Evolutionary conservation across 371 early-diverging fungal species (phyloP).

Genomic region (Blakeslea trispora): DNA sequence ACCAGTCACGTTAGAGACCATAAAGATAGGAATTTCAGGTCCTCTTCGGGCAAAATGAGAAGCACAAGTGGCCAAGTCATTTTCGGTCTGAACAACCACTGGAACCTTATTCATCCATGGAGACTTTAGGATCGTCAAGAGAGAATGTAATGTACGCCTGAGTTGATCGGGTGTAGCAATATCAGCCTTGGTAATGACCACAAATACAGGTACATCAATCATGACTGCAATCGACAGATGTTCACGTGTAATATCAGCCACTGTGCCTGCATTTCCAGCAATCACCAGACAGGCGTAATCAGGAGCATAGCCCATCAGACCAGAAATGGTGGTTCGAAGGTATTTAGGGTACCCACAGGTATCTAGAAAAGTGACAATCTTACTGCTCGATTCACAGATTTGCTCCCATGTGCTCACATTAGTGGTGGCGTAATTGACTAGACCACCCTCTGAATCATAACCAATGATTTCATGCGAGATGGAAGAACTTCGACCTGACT

Average conservation of each 20-base stretch:
- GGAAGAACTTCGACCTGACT: slow-evolving; percentile 87
- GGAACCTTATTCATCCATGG: slow-evolving; percentile 82
- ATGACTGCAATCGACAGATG: slow-evolving; percentile 85
- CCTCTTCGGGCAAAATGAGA: slow-evolving; percentile 57
- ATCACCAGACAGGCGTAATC: slow-evolving; percentile 89
- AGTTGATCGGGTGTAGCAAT: slow-evolving; percentile 83
- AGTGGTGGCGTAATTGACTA: slow-evolving; percentile 62
- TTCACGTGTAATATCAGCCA: slow-evolving; percentile 86
- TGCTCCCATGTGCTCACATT: slow-evolving; percentile 81
- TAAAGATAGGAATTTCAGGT: slow-evolving; percentile 79
- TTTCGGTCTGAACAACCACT: slow-evolving; percentile 67
- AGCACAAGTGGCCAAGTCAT: slow-evolving; percentile 73
- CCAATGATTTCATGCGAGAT: slow-evolving; percentile 88
- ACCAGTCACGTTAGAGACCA: slow-evolving; percentile 88
- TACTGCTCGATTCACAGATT: slow-evolving; percentile 73
- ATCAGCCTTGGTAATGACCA: slow-evolving; percentile 89
- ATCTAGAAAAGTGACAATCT: slow-evolving; percentile 86
- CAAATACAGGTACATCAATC: slow-evolving; percentile 82
- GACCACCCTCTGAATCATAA: slow-evolving; percentile 64
- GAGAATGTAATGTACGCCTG: slow-evolving; percentile 48
- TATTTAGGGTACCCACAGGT: slow-evolving; percentile 93
- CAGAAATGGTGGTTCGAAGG: slow-evolving; percentile 89
- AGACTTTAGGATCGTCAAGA: slow-evolving; percentile 69
- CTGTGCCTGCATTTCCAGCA: slow-evolving; percentile 75
- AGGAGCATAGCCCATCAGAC: slow-evolving; percentile 85